A percentile compares a stretch with the other conserved stretches of the same genome.
Conservation (phyloP, 116 monocot genomes). For the Phalaenopsis hybrid region DNA sequence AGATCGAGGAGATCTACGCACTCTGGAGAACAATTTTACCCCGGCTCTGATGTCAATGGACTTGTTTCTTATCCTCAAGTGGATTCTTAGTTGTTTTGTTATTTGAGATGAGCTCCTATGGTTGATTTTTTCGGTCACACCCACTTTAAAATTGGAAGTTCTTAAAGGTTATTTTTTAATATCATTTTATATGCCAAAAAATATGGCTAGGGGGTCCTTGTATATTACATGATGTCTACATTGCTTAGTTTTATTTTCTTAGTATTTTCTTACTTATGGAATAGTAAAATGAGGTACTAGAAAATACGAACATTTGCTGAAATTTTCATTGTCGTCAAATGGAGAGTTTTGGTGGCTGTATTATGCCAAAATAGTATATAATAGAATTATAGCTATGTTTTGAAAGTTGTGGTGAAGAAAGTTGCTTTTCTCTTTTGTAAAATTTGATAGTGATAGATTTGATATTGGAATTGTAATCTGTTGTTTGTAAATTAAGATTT, state of each 20-base stretch:
- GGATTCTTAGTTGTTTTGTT: slow-evolving; percentile 8
- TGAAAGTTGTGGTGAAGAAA: not conserved
- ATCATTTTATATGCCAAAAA: not conserved
- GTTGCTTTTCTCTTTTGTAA: not conserved
- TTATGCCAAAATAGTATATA: no score
- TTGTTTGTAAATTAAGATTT: no score
- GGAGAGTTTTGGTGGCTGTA: no score
- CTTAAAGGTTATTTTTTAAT: no score
- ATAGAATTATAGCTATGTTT: not conserved
- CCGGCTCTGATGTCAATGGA: slow-evolving; percentile 43
- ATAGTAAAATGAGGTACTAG: no score
- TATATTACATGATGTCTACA: not conserved
- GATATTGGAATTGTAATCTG: no score
- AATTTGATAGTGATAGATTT: no score
- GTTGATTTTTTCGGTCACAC: not conserved
- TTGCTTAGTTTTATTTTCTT: not conserved
- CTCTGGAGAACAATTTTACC: slow-evolving; percentile 60
- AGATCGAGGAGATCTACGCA: slow-evolving; percentile 53
- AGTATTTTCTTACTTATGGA: no score
- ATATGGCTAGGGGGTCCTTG: not conserved
- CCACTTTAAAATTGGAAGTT: no score
- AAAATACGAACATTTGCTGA: no score
- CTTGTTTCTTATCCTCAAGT: slow-evolving; percentile 35
- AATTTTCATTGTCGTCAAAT: no score
- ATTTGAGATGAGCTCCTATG: not conserved